Base-by-base conservation (phyloP, 176 grass and related monocot genomes). In the Phyllostachys edulis region DNA sequence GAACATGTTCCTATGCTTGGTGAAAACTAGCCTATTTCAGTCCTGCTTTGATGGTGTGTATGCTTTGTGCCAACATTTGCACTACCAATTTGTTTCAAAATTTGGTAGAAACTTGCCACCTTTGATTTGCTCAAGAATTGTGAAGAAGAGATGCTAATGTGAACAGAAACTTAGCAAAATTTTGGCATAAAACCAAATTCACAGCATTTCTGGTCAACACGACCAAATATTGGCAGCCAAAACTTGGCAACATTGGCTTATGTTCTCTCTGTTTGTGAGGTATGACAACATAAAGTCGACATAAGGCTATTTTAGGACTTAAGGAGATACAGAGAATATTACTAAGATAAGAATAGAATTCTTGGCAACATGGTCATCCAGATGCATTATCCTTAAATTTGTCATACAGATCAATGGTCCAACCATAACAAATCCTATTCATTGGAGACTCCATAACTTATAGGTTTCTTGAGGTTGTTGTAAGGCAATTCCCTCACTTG, bases 11-110 rank as follows among this genome's bases (percentile, higher is more conserved):
- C 37, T 44, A 66, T 65, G 71, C 77, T 75, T 56, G 15, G 15
- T 80, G 20, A 59, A 64, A 37, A 82, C 27, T 80, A 38, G 40
- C 26, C 38, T 37, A 36, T 61, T 34, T 76, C 24, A 47, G 38
- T 15, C 41, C 11, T n/a, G 44, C 11, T 69, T 76, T 49, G 20
- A 46, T 17, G 21, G 56, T 50, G 39, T 49, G 44, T 74, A 67
- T 87, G 69, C 74, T 88, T 63, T 62, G 26, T 63, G 63, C 17
- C 32, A 76, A 63, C 41, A 77, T 54, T 77, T 84, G 27, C 29
- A 60, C 12, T 61, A 44, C 11, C 21, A 76, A 61, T 59, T 62
- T 72, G 56, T 46, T 2, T 41, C 3, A 6, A 73, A 82, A 32
- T 47, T 29, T 63, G 55, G 56, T 49, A 29, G 12, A 62, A 46